Percentiles rank a stretch among this genome's conserved stretches.
These are phyloP conservation scores for Phytophthora aleatoria DNA, from an alignment of 352 stramenopile species.

Conservation along the genomic window DNA sequence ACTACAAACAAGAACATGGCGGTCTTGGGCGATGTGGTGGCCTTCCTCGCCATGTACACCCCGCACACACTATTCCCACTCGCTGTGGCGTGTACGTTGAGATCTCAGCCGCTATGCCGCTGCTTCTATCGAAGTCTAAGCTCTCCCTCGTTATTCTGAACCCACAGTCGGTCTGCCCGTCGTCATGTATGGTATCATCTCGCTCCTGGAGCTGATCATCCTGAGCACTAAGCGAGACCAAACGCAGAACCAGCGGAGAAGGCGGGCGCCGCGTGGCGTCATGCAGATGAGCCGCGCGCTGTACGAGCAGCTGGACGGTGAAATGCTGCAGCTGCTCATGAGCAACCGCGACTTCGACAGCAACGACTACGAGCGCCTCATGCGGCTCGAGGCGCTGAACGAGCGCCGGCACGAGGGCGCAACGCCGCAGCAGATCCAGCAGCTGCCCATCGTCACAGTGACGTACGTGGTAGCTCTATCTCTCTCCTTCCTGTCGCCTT, in stretches of 20 bases:
- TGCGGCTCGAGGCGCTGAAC: conserved; percentile 69
- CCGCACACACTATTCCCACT: conserved; percentile 33
- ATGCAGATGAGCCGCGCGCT: conserved; percentile 68
- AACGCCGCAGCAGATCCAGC: conserved; percentile 56
- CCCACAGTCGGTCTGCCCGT: conserved; percentile 50
- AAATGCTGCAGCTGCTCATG: conserved; percentile 64
- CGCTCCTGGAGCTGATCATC: conserved; percentile 45
- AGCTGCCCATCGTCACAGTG: conserved; percentile 59
- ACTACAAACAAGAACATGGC: conserved; percentile 20
- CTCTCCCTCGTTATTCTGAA: background rate
- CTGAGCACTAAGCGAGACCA: conserved; percentile 33
- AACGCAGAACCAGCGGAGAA: conserved; percentile 7
- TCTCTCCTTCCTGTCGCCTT: conserved; percentile 4
- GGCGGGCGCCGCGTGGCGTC: conserved; percentile 32
- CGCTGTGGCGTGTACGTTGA: conserved; percentile 33
- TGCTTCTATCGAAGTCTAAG: conserved; percentile 1
- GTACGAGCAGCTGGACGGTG: conserved; percentile 70
- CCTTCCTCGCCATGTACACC: conserved; percentile 30
- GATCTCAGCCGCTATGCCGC: background rate
- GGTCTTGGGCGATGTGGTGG: conserved; percentile 16
- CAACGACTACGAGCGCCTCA: conserved; percentile 73
- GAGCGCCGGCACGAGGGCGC: conserved; percentile 57
- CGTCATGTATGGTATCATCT: conserved; percentile 57
- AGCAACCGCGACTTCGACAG: conserved; percentile 75
- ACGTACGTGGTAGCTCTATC: conserved; percentile 53